Conservation (phyloP, 2,329 filamentous ascomycete genomes). For the Alternaria arborescens region DNA sequence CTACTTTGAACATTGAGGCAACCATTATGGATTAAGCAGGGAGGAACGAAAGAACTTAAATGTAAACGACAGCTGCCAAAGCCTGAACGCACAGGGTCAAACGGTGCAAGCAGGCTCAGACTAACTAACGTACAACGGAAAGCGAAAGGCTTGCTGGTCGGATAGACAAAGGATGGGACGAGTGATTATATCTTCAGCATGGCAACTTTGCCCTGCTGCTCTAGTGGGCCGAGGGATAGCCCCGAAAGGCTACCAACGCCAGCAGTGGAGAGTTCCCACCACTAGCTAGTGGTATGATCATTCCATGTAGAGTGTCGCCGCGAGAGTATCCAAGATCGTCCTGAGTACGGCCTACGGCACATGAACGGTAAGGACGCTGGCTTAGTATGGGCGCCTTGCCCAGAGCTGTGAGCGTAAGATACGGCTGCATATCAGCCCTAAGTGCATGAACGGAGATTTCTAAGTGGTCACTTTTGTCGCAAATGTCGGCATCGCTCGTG, state of each 20-base stretch:
- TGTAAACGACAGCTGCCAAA: constrained; percentile 6
- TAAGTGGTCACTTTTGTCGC: constrained; percentile 12
- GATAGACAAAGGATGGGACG: constrained; percentile 26
- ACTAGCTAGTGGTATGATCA: constrained; percentile 24
- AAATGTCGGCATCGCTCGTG: constrained; percentile 15
- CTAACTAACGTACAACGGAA: constrained; percentile 16
- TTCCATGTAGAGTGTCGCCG: constrained; percentile 18
- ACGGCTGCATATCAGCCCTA: constrained; percentile 22
- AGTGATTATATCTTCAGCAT: constrained; percentile 26
- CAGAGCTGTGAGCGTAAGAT: constrained; percentile 11
- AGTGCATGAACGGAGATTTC: constrained; percentile 14
- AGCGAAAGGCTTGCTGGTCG: constrained; percentile 18
- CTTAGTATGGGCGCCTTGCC: constrained; percentile 18
- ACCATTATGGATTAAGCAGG: constrained; percentile 20
- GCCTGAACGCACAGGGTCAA: constrained; percentile 6
- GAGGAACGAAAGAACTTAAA: constrained; percentile 17
- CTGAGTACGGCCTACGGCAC: constrained; percentile 25
- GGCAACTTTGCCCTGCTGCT: constrained; percentile 18
- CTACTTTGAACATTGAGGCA: constrained; percentile 6
- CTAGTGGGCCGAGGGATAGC: constrained; percentile 21
- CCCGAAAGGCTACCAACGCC: constrained; percentile 17
- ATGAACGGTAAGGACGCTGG: constrained; percentile 17
- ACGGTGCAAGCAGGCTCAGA: constrained; percentile 6
- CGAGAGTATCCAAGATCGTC: constrained; percentile 26
- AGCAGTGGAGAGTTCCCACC: constrained; percentile 32